phyloP scores from a whole-genome alignment of 192 early-diverging fungal genomes.

The Backusella psychrophila region DNA sequence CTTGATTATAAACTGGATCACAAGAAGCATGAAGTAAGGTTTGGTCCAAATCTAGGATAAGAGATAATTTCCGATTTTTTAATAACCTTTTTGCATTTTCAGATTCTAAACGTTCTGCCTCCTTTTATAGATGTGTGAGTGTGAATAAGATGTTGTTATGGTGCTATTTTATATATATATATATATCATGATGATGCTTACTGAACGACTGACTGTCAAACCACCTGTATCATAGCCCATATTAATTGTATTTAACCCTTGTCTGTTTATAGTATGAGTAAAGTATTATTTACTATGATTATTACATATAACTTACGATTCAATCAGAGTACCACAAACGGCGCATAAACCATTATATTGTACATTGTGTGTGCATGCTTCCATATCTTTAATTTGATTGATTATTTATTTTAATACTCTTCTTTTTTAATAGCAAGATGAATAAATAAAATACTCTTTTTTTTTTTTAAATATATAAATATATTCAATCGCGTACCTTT shows the following conservation, averaged over 20 bases:
- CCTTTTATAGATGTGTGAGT: slow-evolving; percentile 34
- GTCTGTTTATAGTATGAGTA: not conserved
- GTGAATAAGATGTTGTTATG: not conserved
- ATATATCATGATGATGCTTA: slow-evolving; percentile 14
- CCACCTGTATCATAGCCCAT: slow-evolving; percentile 75
- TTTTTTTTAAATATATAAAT: no score
- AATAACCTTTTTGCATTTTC: slow-evolving; percentile 64
- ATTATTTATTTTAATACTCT: no score
- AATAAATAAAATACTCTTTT: no score
- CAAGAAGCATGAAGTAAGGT: slow-evolving; percentile 94
- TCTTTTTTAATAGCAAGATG: no score
- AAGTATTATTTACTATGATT: not conserved
- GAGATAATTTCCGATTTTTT: slow-evolving; percentile 67
- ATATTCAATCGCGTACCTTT: not conserved
- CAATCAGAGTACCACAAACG: slow-evolving; percentile 74
- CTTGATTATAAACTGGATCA: slow-evolving; percentile 62
- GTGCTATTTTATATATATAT: not conserved
- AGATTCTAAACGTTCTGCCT: slow-evolving; percentile 71
- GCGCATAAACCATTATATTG: slow-evolving; percentile 80
- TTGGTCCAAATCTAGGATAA: slow-evolving; percentile 97
- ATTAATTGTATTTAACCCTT: slow-evolving; percentile 41
- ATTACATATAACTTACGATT: slow-evolving; percentile 33
- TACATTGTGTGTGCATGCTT: slow-evolving; percentile 74
- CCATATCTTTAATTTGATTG: not conserved
- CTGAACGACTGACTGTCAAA: slow-evolving; percentile 63